These are phyloP conservation scores for Blepharisma undulans DNA, from an alignment of 169 alveolate species.

Conservation along the genomic window DNA sequence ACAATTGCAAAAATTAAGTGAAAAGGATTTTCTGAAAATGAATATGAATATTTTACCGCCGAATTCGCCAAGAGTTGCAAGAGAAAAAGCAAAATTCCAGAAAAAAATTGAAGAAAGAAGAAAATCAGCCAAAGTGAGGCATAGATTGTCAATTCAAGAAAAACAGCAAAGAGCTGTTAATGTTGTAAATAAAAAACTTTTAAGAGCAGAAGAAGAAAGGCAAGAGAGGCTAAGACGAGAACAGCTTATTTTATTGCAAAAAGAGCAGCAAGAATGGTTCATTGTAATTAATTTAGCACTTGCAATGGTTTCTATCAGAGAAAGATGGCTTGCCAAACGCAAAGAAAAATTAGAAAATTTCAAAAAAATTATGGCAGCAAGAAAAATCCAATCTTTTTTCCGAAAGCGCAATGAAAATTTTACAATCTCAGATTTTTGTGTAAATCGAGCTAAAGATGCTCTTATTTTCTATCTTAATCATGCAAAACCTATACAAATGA, in stretches of 20 bases:
- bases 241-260: background rate
- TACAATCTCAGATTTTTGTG: background rate
- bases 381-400: background rate
- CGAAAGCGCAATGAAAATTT: background rate
- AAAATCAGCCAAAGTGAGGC: background rate
- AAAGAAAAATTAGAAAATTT: background rate
- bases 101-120: background rate
- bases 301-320: background rate
- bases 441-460: background rate
- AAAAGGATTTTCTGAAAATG: background rate
- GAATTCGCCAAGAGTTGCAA: background rate
- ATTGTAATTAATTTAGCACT: background rate
- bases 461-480: background rate
- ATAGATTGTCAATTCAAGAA: background rate
- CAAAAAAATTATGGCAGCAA: background rate
- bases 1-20: background rate
- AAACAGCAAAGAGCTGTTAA: background rate
- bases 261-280: background rate
- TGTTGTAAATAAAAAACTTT: background rate
- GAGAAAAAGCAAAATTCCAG: background rate
- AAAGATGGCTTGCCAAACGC: background rate
- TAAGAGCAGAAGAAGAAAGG: background rate
- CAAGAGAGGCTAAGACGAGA: background rate
- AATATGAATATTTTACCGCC: background rate
- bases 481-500: background rate